phyloP scores from a whole-genome alignment of 129 eudicot genomes.

The Flaveria bidentis region DNA sequence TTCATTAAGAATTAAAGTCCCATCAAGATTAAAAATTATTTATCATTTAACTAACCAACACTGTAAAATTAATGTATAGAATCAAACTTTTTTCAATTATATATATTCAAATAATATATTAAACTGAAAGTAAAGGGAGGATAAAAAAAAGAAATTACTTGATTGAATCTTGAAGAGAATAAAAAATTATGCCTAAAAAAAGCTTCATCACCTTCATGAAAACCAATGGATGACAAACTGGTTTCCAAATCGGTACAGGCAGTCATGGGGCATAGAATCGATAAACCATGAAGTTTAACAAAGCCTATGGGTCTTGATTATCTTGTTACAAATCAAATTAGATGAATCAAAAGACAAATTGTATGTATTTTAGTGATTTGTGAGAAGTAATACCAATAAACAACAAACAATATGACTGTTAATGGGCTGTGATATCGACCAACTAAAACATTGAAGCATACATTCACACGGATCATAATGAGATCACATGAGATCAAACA shows the following conservation, averaged over 20 bases:
- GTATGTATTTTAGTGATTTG: conserved; percentile 6
- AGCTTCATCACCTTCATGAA: conserved; percentile 24
- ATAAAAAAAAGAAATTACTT: no score
- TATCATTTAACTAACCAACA: no score
- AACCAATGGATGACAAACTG: conserved; percentile 34
- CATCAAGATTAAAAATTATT: no score
- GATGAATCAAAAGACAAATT: conserved; percentile 5
- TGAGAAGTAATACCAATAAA: conserved; percentile 26
- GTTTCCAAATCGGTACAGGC: conserved; percentile 50
- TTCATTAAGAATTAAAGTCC: no score
- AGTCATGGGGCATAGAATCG: conserved; percentile 65
- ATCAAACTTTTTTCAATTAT: no score
- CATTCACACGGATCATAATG: no score
- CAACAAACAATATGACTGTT: conserved; percentile 25
- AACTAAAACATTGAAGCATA: background rate
- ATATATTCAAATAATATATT: no score
- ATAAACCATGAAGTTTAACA: conserved; percentile 59
- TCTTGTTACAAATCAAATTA: conserved; percentile 38
- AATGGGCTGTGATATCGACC: conserved; percentile 23
- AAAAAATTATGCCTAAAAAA: no score
- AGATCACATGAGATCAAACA: no score
- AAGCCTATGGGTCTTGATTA: conserved; percentile 23
- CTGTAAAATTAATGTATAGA: no score
- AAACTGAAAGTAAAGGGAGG: no score
- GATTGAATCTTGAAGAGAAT: no score